Base-by-base conservation (phyloP, 2,329 filamentous ascomycete genomes). In the Aspergillus costaricaensis region DNA sequence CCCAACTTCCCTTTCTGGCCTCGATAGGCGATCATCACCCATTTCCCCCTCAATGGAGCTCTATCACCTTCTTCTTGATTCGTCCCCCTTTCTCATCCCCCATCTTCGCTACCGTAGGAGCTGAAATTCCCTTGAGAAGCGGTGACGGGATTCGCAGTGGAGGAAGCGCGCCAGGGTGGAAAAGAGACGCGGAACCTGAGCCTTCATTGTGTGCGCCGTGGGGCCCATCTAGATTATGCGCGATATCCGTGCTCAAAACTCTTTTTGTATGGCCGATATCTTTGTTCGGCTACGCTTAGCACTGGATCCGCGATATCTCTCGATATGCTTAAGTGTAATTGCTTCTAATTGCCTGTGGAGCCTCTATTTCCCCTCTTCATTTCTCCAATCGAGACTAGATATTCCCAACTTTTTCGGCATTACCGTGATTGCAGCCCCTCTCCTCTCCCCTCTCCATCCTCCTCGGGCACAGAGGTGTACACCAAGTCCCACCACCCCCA, bases 211-310 rank as follows among this genome's bases (percentile, higher is more conserved):
- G 44, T 25, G 23, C 23, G 21, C 14, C 44, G 44, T 49, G 44
- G 44, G 44, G 23, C 44, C 44, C 39, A 36, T 36, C 32, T 36
- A 49, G 23, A 49, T 49, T 49, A 49, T 27, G 44, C 44, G 44
- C 44, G 44, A 49, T 49, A 49, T 49, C 44, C 44, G 44, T 49
- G 44, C 21, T 49, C 44, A 23, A 49, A 49, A 49, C 44, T 27
- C 44, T 49, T 6, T 49, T 49, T 44, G 41, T 44, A 44, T 44
- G 41, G 32, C 12, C 32, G 12, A 36, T 44, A 21, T 44, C 41
- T 44, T 21, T 4, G 32, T 12, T 44, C 41, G 41, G 41, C 41
- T 44, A 44, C 41, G 41, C 41, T 44, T 30, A 49, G 41, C 41
- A 27, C 44, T 49, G 23, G 44, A 49, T 49, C 23, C 41, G 19